These are phyloP conservation scores for Trichoderma virens DNA, from an alignment of 495 filamentous ascomycete genomes.

Conservation along the genomic window DNA sequence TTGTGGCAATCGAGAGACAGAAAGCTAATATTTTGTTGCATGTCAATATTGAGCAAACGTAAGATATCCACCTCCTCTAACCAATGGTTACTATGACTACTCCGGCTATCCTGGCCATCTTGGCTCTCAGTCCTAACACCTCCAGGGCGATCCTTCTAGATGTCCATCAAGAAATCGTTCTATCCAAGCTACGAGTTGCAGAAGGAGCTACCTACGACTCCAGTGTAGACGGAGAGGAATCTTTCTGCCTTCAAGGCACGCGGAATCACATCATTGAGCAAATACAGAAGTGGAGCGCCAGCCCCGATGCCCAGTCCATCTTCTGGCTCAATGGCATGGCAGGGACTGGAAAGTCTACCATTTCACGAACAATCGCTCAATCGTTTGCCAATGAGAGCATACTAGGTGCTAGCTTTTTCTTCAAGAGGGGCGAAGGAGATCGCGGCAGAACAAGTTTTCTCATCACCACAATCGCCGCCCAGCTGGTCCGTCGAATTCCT, in stretches of 20 bases:
- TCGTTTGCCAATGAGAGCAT: slow-evolving; percentile 12
- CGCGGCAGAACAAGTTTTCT: slow-evolving; percentile 31
- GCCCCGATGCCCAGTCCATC: slow-evolving; percentile 19
- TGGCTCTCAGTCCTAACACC: neutral
- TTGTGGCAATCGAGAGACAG: neutral
- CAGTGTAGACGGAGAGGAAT: slow-evolving; percentile 19
- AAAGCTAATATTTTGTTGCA: neutral
- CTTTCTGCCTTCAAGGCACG: slow-evolving; percentile 18
- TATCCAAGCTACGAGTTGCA: slow-evolving; percentile 11
- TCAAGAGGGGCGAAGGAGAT: slow-evolving; percentile 40
- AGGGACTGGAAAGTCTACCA: slow-evolving; percentile 41
- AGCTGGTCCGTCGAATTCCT: slow-evolving; percentile 29
- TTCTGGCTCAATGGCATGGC: slow-evolving; percentile 42
- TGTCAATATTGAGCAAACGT: neutral
- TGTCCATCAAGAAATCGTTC: neutral
- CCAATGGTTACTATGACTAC: neutral
- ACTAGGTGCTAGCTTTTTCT: slow-evolving; percentile 44
- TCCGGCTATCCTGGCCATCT: neutral
- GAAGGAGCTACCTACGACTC: slow-evolving; percentile 20
- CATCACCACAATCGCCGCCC: slow-evolving; percentile 37
- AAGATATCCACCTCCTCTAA: neutral
- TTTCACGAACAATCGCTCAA: slow-evolving; percentile 33
- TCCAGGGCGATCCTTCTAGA: neutral
- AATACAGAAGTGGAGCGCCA: slow-evolving; percentile 12
- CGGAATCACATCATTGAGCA: slow-evolving; percentile 18